Evolutionary conservation across 2,329 filamentous ascomycete species (phyloP), one percentile per base, ranked within the genome.

Genomic region (Pyrenophora teres): DNA sequence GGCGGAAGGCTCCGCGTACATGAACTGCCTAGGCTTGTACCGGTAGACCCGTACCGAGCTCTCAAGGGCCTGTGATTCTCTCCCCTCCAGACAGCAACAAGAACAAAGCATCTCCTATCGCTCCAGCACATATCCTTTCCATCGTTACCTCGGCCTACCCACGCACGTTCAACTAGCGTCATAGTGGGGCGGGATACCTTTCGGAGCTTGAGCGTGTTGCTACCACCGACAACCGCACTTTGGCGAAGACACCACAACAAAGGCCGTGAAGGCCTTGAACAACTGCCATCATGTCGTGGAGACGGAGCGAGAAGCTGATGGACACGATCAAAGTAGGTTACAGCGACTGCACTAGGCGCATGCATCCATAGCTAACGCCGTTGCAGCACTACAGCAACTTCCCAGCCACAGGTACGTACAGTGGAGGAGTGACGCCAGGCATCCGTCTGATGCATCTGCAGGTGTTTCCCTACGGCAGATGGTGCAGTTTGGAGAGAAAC

Each of bases 401-500:
- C 77, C 94, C 94, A 61, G 94, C 94, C 56, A 99, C 94, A 12
- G 94, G 94, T 69, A 90, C 95, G 74, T 96, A 89, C 80, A 89
- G 74, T 90, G 95, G 81, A 95, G 13, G n/a, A 13, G 15, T 19
- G 36, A 23, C 52, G 46, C 36, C 2, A 23, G 15, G 19, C 3
- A 23, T 27, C 19, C 40, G 41, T 63, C 63, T 71, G 48, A 70
- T 53, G 19, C 38, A 8, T 23, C 4, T 50, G 3, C 50, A 72
- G 71, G 71, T 61, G 72, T 75, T 68, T 97, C 92, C 74, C 82
- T 99, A 76, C 86, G 94, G 74, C 94, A 99, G 82, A 99, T 99
- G 94, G 93, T 97, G 52, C 93, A 97, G 76, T 97, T 97, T 75
- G 93, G 93, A 71, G 92, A 96, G 80, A 90, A 87, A 74, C 92